A percentile compares a stretch with the other conserved stretches of the same genome.
Conservation (phyloP, 2,329 filamentous ascomycete genomes). For the Fusarium papillatum region DNA sequence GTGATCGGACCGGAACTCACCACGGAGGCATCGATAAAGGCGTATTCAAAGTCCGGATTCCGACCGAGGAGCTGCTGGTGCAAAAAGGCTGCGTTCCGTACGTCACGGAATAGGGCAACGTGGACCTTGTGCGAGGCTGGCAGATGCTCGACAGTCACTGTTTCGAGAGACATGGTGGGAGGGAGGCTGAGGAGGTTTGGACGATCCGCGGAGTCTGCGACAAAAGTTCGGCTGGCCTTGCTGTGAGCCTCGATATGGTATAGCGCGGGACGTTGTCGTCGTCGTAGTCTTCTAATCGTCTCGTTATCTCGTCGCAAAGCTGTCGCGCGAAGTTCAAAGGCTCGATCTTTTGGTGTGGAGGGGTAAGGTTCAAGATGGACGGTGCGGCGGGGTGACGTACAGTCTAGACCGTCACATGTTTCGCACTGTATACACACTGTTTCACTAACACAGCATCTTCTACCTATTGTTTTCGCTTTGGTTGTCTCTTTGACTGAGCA, state of each 20-base stretch:
- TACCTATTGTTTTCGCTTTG: neutral
- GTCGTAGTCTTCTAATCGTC: constrained; percentile 1
- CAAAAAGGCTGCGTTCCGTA: constrained; percentile 83
- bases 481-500: constrained; percentile 3
- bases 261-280: constrained; percentile 15
- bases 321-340: constrained; percentile 18
- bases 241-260: constrained; percentile 3
- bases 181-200: constrained; percentile 13
- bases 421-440: constrained; percentile 33
- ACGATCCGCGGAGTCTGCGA: neutral
- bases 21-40: constrained; percentile 88
- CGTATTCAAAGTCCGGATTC: constrained; percentile 91
- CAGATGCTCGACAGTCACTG: constrained; percentile 81
- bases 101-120: constrained; percentile 80
- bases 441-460: neutral
- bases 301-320: constrained; percentile 4
- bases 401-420: constrained; percentile 29
- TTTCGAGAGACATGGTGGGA: constrained; percentile 69
- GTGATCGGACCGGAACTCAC: constrained; percentile 59
- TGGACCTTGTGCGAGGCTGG: constrained; percentile 77
- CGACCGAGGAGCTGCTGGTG: constrained; percentile 87
- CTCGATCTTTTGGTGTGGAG: constrained; percentile 39
- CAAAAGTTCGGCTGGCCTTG: constrained; percentile 16
- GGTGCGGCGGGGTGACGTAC: constrained; percentile 23
- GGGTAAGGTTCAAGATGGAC: constrained; percentile 36